Evolutionary conservation across 768 basidiomycete species (phyloP), one percentile per base, ranked within the genome.

Genomic region (Serendipita vermifera): DNA sequence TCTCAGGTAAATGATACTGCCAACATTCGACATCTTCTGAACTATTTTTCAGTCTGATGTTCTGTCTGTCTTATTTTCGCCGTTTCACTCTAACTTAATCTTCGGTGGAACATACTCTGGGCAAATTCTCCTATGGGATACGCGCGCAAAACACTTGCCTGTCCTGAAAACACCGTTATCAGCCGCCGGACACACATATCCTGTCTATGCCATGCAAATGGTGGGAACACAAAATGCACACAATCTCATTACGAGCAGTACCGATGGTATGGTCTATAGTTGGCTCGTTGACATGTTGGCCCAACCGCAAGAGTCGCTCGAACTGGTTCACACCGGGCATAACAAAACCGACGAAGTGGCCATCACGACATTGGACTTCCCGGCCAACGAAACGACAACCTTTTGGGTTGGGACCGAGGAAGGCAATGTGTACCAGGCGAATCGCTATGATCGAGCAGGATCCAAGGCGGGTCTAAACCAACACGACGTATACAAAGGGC

Each of bases 81-180:
- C 96, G 0, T 98, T 96, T 70, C 94, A 99, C 68, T 87, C 96
- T 1, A 98, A 96, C 64, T 80, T 97, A 15, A 78, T 99, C 35
- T 96, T 98, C 60, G 96, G 96, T 54, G 96, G 96, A 22, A 97
- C 96, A n/a, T 98, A 98, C 67, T 97, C 96, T 27, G 96, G 96
- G 15, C 96, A 98, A 70, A 93, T 99, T 59, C 73, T 99, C 26
- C 77, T 98, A 0, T 99, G 96, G 96, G 96, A 99, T 65, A 98
- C 93, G 5, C 83, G 96, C 43, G 90, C 93, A 1, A 94, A 94
- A 66, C 91, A 96, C 66, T 73, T 97, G 1, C 96, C 96, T 0
- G 91, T 98, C 2, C 74, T 97, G 48, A 99, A 98, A 72, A 96
- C 96, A 3, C 96, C 96, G 0, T 70, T 98, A 36, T 96, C 93